Conservation (phyloP, 1,284 basidiomycete genomes). For the Ganoderma meredithae region DNA sequence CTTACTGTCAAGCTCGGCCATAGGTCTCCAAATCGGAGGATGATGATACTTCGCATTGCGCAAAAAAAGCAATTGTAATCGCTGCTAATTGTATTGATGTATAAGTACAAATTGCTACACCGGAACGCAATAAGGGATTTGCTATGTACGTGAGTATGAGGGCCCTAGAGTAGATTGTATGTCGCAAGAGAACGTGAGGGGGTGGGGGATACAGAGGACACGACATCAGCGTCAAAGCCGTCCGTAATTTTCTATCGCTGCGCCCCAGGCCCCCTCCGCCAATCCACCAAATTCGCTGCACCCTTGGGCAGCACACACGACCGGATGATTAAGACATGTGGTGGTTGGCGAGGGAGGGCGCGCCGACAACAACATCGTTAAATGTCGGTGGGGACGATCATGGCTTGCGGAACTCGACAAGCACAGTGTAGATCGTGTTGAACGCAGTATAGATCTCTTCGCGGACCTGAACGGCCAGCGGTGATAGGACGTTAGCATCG, state of each 20-base stretch:
- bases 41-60: slow-evolving; percentile 23
- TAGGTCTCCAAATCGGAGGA: not conserved
- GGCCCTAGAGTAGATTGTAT: slow-evolving; percentile 26
- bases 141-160: slow-evolving; percentile 33
- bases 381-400: slow-evolving; percentile 44
- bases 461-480: slow-evolving; percentile 72
- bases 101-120: slow-evolving; percentile 34
- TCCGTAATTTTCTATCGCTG: slow-evolving; percentile 31
- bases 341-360: slow-evolving; percentile 24
- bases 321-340: slow-evolving; percentile 20
- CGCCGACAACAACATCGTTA: slow-evolving; percentile 27
- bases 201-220: slow-evolving; percentile 27
- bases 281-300: slow-evolving; percentile 26
- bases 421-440: slow-evolving; percentile 97
- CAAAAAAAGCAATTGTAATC: not conserved
- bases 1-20: no score
- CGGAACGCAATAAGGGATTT: slow-evolving; percentile 22
- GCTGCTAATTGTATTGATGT: slow-evolving; percentile 26
- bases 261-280: slow-evolving; percentile 26
- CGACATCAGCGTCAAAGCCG: slow-evolving; percentile 29
- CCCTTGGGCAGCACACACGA: slow-evolving; percentile 28
- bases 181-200: slow-evolving; percentile 28
- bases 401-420: slow-evolving; percentile 90
- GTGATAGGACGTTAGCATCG: slow-evolving; percentile 25
- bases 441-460: slow-evolving; percentile 99